These are phyloP conservation scores for Spergularia azorica DNA, from an alignment of 179 eudicot genomes.

Conservation along the genomic window DNA sequence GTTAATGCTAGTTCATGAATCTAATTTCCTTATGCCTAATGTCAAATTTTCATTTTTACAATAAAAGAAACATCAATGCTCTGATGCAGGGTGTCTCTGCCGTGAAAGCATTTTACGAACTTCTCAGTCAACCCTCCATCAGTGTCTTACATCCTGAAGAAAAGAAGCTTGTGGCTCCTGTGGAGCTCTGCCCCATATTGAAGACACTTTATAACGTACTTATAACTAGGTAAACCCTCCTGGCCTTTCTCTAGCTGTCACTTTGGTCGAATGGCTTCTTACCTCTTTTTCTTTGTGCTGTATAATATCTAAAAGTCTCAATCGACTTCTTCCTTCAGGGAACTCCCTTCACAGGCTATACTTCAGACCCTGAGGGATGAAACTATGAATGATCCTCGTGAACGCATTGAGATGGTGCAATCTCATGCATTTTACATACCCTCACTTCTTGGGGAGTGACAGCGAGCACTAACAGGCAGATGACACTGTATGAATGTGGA, in stretches of 20 bases:
- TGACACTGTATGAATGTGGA: neutral
- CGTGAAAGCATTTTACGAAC: constrained; percentile 87
- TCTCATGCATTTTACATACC: constrained; percentile 81
- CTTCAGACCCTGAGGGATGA: constrained; percentile 87
- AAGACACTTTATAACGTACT: constrained; percentile 82
- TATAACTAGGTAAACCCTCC: constrained; percentile 54
- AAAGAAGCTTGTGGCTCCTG: constrained; percentile 77
- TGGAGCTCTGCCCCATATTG: constrained; percentile 91
- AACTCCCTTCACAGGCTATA: constrained; percentile 62
- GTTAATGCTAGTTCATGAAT: constrained; percentile 89
- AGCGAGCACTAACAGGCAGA: neutral
- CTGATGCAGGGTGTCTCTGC: constrained; percentile 84
- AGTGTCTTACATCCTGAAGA: constrained; percentile 69
- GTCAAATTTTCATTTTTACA: constrained; percentile 8
- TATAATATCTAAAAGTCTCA: neutral
- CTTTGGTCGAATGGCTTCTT: neutral
- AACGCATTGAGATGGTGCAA: constrained; percentile 87
- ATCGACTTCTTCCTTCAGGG: constrained; percentile 43
- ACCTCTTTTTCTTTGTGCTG: no score
- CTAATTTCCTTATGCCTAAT: constrained; percentile 37
- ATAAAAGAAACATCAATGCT: neutral
- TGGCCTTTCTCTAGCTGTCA: neutral
- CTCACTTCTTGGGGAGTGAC: constrained; percentile 67
- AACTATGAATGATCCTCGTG: constrained; percentile 93
- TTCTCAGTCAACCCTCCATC: constrained; percentile 76